Conservation (phyloP, 805 yeast genomes). For the Lipomyces sp. region DNA sequence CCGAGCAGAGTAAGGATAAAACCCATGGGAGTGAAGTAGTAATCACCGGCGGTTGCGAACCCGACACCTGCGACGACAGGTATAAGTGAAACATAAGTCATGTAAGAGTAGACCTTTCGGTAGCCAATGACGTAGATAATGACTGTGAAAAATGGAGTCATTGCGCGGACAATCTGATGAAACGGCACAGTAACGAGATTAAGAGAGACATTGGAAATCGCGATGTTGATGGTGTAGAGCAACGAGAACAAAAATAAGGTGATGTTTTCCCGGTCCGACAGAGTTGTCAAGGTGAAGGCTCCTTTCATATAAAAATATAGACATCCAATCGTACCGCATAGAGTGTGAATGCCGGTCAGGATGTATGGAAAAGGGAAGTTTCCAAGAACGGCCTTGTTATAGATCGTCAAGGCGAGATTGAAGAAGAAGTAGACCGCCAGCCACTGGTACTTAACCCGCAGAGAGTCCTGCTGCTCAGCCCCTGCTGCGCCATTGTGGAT, state of each 20-base stretch:
- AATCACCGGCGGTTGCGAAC: constrained; percentile 42
- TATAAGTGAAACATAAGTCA: constrained; percentile 41
- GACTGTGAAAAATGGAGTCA: constrained; percentile 42
- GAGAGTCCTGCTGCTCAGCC: constrained; percentile 29
- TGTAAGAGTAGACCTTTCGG: constrained; percentile 39
- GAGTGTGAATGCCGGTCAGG: constrained; percentile 41
- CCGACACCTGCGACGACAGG: constrained; percentile 43
- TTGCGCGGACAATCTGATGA: constrained; percentile 43
- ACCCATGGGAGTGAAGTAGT: constrained; percentile 42
- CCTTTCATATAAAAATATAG: constrained; percentile 37
- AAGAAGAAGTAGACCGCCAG: constrained; percentile 41
- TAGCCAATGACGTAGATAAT: constrained; percentile 39
- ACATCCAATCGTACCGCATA: constrained; percentile 41
- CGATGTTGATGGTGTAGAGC: constrained; percentile 42
- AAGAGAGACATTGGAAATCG: constrained; percentile 42
- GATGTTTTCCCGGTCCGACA: constrained; percentile 38
- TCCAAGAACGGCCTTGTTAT: constrained; percentile 42
- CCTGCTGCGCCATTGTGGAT: constrained; percentile 16
- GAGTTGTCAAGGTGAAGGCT: constrained; percentile 39
- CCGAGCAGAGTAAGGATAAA: constrained; percentile 41
- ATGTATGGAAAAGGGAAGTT: constrained; percentile 42
- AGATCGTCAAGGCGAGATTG: constrained; percentile 42
- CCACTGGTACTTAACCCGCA: constrained; percentile 38
- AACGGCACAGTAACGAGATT: constrained; percentile 43
- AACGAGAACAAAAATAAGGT: constrained; percentile 40